Percentiles rank a stretch among this genome's conserved stretches.
Conservation (phyloP, 148 eudicot species). For the Nepenthes gracilis region DNA sequence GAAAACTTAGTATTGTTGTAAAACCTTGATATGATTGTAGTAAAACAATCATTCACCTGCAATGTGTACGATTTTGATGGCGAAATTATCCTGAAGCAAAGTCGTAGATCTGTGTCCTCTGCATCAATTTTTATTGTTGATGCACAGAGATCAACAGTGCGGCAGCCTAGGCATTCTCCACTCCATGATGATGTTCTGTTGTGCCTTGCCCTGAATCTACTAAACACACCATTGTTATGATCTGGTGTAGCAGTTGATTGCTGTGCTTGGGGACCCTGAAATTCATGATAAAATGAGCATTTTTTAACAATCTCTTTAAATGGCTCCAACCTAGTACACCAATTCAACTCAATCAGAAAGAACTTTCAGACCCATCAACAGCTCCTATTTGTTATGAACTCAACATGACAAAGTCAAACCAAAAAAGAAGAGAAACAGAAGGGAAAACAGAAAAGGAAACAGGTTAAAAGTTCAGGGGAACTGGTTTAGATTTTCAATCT, state of each 20-base stretch:
- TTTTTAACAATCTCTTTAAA: background rate
- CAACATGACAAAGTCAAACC: too few relatives aligned
- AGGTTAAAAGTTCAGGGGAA: too few relatives aligned
- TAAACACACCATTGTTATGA: constrained; percentile 60
- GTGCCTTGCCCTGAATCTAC: constrained; percentile 72
- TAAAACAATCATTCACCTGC: constrained; percentile 39
- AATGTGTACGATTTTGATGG: constrained; percentile 79
- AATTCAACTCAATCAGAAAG: too few relatives aligned
- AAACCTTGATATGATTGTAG: background rate
- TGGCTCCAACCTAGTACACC: too few relatives aligned
- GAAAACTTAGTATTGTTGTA: background rate
- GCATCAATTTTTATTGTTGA: constrained; percentile 87
- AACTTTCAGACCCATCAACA: too few relatives aligned
- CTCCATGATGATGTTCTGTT: constrained; percentile 47
- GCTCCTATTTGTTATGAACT: too few relatives aligned
- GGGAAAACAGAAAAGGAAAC: too few relatives aligned
- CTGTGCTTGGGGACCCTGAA: constrained; percentile 52
- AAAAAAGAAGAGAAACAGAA: too few relatives aligned
- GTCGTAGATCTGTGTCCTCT: constrained; percentile 80
- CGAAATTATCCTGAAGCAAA: constrained; percentile 89
- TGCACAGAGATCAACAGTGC: constrained; percentile 73
- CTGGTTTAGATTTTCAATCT: too few relatives aligned
- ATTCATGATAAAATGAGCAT: constrained; percentile 1
- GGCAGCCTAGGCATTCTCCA: constrained; percentile 56
- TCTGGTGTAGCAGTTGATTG: constrained; percentile 35